Conservation (phyloP, 2,329 filamentous ascomycete species). For the Aspergillus proliferans region DNA sequence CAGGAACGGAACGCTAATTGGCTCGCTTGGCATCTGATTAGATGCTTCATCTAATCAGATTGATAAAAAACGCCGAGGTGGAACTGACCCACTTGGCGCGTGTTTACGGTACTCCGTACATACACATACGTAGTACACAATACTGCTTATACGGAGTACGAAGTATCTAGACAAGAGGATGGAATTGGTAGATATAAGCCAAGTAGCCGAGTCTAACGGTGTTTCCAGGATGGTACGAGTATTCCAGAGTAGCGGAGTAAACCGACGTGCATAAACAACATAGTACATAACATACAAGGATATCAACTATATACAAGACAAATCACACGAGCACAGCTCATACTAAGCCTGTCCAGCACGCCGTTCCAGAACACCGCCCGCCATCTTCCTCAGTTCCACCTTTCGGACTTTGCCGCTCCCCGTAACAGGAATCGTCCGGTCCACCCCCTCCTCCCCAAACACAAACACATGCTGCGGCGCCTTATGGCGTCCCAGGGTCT, state of each 20-base stretch:
- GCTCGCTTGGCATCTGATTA: constrained; percentile 17
- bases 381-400: constrained; percentile 47
- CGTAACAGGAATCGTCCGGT: constrained; percentile 54
- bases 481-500: constrained; percentile 59
- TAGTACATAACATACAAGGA: background rate
- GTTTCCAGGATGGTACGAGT: too few relatives aligned
- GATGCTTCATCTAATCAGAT: constrained; percentile 26
- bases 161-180: too few relatives aligned
- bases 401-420: constrained; percentile 67
- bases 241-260: too few relatives aligned
- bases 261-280: too few relatives aligned
- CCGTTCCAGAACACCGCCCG: constrained; percentile 38
- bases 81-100: too few relatives aligned
- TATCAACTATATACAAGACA: background rate
- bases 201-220: too few relatives aligned
- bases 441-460: constrained; percentile 58
- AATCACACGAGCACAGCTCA: background rate
- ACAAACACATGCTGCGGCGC: constrained; percentile 70
- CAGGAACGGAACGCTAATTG: background rate
- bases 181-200: too few relatives aligned
- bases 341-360: constrained; percentile 2
- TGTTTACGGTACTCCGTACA: constrained; percentile 3
- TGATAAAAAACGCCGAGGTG: background rate
- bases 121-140: background rate
- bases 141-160: too few relatives aligned